Conservation (phyloP, 2,329 filamentous ascomycete genomes). For the Fusarium veterinarium region DNA sequence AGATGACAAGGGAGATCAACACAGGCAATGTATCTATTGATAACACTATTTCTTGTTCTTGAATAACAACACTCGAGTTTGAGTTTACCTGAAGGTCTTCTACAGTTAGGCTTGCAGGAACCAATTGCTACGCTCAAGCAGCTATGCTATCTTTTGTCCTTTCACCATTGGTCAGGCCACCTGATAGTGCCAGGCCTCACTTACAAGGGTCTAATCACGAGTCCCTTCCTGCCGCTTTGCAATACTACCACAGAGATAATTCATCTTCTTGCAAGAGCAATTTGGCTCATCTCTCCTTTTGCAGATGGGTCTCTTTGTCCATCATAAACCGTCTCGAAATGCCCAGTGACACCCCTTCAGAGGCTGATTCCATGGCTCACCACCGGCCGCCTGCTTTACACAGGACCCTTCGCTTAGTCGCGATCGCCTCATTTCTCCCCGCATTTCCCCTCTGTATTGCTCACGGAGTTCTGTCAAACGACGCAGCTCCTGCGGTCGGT, state of each 20-base stretch:
- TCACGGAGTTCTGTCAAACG: constrained; percentile 51
- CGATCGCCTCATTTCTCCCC: constrained; percentile 52
- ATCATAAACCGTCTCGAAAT: constrained; percentile 2
- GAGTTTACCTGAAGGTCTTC: background rate
- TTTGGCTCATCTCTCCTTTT: background rate
- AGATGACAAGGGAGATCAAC: background rate
- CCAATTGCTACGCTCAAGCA: background rate
- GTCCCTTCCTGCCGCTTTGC: constrained; percentile 14
- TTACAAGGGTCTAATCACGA: constrained; percentile 39
- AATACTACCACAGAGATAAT: background rate
- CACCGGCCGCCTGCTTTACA: constrained; percentile 29
- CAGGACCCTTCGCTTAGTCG: constrained; percentile 49
- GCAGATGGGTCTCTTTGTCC: background rate
- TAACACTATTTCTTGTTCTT: no score
- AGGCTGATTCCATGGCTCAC: constrained; percentile 19
- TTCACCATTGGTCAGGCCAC: constrained; percentile 21
- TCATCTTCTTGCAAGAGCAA: background rate
- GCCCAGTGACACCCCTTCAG: constrained; percentile 29
- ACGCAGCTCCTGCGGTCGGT: constrained; percentile 53
- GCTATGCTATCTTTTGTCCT: constrained; percentile 2
- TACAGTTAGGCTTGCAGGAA: background rate
- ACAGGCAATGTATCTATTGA: background rate
- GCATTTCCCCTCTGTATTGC: constrained; percentile 55
- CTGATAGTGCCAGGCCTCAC: constrained; percentile 31
- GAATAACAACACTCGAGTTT: background rate